phyloP scores from a whole-genome alignment of 148 eudicot species.

The Rhododendron henanense region DNA sequence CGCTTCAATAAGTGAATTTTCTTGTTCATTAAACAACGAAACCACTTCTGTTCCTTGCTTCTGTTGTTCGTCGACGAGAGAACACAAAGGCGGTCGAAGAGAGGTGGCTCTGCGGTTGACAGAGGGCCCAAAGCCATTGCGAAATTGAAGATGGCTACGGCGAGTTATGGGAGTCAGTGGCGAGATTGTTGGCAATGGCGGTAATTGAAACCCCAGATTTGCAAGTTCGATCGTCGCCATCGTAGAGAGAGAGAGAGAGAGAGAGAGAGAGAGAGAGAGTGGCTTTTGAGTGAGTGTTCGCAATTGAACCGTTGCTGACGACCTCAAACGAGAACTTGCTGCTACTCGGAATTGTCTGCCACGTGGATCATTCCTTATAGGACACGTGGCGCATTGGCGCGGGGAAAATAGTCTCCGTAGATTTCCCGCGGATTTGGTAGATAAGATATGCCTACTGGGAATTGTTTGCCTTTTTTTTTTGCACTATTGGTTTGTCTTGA shows the following conservation, averaged over 20 bases:
- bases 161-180: background rate
- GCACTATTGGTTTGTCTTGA: background rate
- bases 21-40: conserved; percentile 43
- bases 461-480: too few species aligned
- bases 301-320: conserved; percentile 1
- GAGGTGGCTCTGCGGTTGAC: background rate
- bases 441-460: too few species aligned
- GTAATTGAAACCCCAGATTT: conserved; percentile 6
- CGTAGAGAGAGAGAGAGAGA: background rate
- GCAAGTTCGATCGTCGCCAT: conserved; percentile 11
- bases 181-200: conserved; percentile 5
- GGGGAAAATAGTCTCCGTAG: background rate
- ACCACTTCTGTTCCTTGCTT: conserved; percentile 14
- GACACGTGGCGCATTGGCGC: background rate
- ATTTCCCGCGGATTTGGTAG: background rate
- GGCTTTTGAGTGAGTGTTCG: background rate
- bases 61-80: conserved; percentile 19
- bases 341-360: background rate
- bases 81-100: conserved; percentile 13
- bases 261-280: background rate
- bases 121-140: background rate
- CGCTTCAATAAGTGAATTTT: conserved; percentile 59
- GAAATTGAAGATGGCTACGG: background rate
- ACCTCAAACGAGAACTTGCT: background rate
- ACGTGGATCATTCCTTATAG: background rate